Evolutionary conservation across 257 asterid species (phyloP).

Genomic region (Euphrasia confusa): DNA sequence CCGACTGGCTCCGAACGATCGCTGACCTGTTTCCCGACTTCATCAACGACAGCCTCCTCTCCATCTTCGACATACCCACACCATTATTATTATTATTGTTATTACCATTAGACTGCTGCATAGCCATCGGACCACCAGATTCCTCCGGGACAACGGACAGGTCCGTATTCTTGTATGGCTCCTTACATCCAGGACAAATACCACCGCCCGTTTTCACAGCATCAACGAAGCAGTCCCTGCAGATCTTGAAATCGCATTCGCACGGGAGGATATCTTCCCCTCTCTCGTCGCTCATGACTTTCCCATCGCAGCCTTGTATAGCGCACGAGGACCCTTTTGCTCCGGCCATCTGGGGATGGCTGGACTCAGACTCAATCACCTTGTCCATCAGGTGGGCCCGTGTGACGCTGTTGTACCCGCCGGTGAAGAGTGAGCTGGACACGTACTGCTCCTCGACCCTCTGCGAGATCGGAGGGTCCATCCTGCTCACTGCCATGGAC

Average conservation of each 20-base stretch:
- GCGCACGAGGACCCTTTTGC: constrained; percentile 80
- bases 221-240: constrained; percentile 71
- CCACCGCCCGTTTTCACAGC: constrained; percentile 74
- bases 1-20: constrained; percentile 55
- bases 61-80: constrained; percentile 62
- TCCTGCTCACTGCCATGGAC: constrained; percentile 21
- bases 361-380: constrained; percentile 81
- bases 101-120: constrained; percentile 41
- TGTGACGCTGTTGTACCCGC: constrained; percentile 78
- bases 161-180: constrained; percentile 63
- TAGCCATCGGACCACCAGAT: constrained; percentile 44
- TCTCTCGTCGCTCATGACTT: constrained; percentile 78
- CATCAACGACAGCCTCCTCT: constrained; percentile 74
- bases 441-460: constrained; percentile 91
- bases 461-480: constrained; percentile 66
- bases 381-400: constrained; percentile 96
- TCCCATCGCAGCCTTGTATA: constrained; percentile 78
- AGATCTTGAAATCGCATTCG: constrained; percentile 86
- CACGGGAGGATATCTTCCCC: constrained; percentile 83
- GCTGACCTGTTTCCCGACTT: constrained; percentile 59
- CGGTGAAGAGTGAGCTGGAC: constrained; percentile 77
- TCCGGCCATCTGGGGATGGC: constrained; percentile 94
- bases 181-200: constrained; percentile 89
- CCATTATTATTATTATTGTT: too few relatives aligned
- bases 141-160: constrained; percentile 38